Evolutionary conservation across 441 rosid genomes (phyloP).

Genomic region (Pelargonium fulgidum): DNA sequence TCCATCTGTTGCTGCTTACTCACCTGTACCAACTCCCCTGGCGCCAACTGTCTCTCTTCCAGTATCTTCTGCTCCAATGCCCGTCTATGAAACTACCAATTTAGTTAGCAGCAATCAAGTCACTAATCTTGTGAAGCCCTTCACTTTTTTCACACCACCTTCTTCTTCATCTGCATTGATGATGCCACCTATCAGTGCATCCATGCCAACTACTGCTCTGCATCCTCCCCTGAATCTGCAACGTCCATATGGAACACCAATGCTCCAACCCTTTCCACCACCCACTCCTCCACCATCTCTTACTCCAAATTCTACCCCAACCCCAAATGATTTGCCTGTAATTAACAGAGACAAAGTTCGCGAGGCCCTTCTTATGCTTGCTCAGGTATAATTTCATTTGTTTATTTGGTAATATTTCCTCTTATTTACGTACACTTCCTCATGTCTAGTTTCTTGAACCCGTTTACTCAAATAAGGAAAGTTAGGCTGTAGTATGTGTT

Average conservation of each 20-base stretch:
- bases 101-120: constrained; percentile 34
- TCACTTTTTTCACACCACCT: constrained; percentile 44
- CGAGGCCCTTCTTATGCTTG: constrained; percentile 52
- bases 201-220: constrained; percentile 38
- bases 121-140: constrained; percentile 55
- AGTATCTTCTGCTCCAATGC: constrained; percentile 26
- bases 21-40: constrained; percentile 33
- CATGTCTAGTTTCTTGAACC: background rate
- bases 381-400: constrained; percentile 37
- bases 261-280: constrained; percentile 76
- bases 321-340: constrained; percentile 23
- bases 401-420: background rate
- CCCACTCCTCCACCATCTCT: constrained; percentile 62
- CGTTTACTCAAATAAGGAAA: background rate
- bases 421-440: background rate
- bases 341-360: constrained; percentile 55
- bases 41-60: constrained; percentile 34
- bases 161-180: constrained; percentile 38
- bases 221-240: constrained; percentile 47
- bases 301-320: constrained; percentile 34
- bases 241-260: constrained; percentile 54
- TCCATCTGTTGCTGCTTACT: constrained; percentile 26
- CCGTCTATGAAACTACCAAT: constrained; percentile 32
- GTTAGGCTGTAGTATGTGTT: too few species aligned
- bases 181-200: constrained; percentile 39